Percentiles rank a stretch among this genome's conserved stretches.
phyloP scores from a whole-genome alignment of 1,139 yeast genomes.

The Meyerozyma athensensis region DNA sequence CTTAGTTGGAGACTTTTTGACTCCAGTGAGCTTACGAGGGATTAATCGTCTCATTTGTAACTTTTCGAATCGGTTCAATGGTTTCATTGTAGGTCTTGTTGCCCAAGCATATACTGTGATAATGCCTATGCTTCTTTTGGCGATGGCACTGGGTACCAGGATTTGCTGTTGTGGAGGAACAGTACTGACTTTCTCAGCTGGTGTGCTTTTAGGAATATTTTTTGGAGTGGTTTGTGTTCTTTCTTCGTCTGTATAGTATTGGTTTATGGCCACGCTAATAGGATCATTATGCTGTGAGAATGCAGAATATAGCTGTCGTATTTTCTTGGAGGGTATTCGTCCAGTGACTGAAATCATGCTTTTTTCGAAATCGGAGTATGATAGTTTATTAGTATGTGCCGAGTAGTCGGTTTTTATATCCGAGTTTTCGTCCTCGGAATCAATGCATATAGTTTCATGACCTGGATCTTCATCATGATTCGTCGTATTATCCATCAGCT shows the following conservation, averaged over 20 bases:
- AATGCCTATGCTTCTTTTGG: conserved; percentile 55
- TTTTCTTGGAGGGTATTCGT: conserved; percentile 6
- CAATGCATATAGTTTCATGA: background rate
- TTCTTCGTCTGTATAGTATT: background rate
- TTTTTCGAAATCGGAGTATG: background rate
- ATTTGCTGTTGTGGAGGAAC: no score
- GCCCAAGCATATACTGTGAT: conserved; percentile 78
- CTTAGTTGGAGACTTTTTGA: conserved; percentile 14
- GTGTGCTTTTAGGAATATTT: background rate
- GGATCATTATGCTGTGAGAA: background rate
- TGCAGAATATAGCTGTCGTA: conserved; percentile 4
- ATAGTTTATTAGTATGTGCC: no score
- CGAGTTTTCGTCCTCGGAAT: background rate
- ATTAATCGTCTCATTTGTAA: conserved; percentile 33
- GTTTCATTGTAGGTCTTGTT: conserved; percentile 62
- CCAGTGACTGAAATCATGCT: background rate
- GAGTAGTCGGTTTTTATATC: no score
- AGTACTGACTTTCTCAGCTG: no score
- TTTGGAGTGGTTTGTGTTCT: conserved; percentile 2
- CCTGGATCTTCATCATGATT: background rate
- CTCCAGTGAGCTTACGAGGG: conserved; percentile 25
- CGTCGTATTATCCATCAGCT: background rate
- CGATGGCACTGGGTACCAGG: conserved; percentile 2
- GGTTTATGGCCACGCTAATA: background rate
- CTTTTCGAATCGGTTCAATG: conserved; percentile 47